A percentile compares a stretch with the other conserved stretches of the same genome.
Conservation (phyloP, 176 grass and related monocot genomes). For the Typha latifolia region DNA sequence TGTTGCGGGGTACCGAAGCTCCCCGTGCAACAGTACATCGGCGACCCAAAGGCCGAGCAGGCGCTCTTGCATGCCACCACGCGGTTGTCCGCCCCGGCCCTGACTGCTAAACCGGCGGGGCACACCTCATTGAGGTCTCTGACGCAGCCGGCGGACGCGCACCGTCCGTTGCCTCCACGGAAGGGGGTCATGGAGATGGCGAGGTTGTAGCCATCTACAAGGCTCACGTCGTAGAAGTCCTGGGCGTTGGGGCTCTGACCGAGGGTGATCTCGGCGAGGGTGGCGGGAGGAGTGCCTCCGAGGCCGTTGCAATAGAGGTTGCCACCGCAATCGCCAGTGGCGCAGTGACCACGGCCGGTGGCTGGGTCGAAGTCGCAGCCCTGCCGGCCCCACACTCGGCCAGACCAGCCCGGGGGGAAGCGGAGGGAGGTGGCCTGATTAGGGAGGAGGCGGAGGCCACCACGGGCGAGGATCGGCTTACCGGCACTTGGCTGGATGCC, state of each 20-base stretch:
- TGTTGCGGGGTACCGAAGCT: slow-evolving; percentile 58
- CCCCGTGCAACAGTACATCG: slow-evolving; percentile 90
- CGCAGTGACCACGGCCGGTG: slow-evolving; percentile 42
- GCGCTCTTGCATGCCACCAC: slow-evolving; percentile 91
- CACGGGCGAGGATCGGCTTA: slow-evolving; percentile 41
- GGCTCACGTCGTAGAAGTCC: slow-evolving; percentile 30
- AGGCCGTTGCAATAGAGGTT: slow-evolving; percentile 62
- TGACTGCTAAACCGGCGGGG: slow-evolving; percentile 57
- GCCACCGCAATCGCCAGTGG: slow-evolving; percentile 87
- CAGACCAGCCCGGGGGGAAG: slow-evolving; percentile 61
- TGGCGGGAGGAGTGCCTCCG: slow-evolving; percentile 55
- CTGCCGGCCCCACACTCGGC: slow-evolving; percentile 72
- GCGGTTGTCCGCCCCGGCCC: slow-evolving; percentile 20
- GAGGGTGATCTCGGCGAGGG: slow-evolving; percentile 79
- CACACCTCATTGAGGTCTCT: slow-evolving; percentile 90
- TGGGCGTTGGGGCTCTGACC: slow-evolving; percentile 7
- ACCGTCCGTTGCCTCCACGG: slow-evolving; percentile 41
- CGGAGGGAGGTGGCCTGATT: slow-evolving; percentile 47
- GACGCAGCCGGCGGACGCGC: slow-evolving; percentile 59
- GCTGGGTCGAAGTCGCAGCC: slow-evolving; percentile 64
- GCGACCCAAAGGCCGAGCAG: slow-evolving; percentile 47
- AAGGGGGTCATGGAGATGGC: slow-evolving; percentile 74
- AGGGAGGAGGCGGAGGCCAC: slow-evolving; percentile 44
- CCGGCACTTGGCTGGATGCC: slow-evolving; percentile 84
- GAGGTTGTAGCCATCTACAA: slow-evolving; percentile 54